Base-by-base conservation (phyloP, 768 basidiomycete genomes). In the Filobasidium floriforme region DNA sequence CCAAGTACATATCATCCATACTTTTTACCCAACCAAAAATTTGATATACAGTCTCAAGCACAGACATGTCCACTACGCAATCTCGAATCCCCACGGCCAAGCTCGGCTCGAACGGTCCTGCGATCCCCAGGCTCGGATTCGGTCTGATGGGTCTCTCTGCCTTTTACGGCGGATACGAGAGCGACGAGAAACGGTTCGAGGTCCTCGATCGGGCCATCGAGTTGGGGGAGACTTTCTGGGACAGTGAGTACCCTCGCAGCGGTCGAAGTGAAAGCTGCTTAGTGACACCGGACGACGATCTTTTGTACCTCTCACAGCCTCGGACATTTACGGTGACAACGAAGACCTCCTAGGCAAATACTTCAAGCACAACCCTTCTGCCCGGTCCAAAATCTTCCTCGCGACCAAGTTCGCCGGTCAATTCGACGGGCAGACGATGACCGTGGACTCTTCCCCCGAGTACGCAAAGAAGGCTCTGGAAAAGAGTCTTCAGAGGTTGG, bases 131-230 rank as follows among this genome's bases (percentile, higher is more conserved):
- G 14, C 59, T 65, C 59, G 64, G 64, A 5, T 65, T 66, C 29
- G 37, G 10, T 44, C 26, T 18, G 24, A 68, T 62, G 67, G 69
- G 69, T 44, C 59, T 70, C 14, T 57, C 52, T 6, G 63, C 64
- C 3, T 65, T 66, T 43, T 72, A 68, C 64, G 85, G 85, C n/a
- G 65, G 72, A 1, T 71, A 74, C 0, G 77, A 77, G 15, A 66
- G 80, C 3, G 86, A 88, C 66, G 85, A 87, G 68, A 84, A 86
- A 61, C 80, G 85, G 1, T 81, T 87, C 70, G 83, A 84, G 82
- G 85, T 85, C 43, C 74, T 84, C 1, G 82, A 83, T 63, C 74
- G 80, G 12, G 82, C 81, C 0, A 73, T 80, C 43, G 80, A 80
- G 41, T 66, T 74, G 2, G 83, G 82, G 0, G 80, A 80, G 69